phyloP scores from a whole-genome alignment of 208 protist genomes.

The Crithidia sp. region DNA sequence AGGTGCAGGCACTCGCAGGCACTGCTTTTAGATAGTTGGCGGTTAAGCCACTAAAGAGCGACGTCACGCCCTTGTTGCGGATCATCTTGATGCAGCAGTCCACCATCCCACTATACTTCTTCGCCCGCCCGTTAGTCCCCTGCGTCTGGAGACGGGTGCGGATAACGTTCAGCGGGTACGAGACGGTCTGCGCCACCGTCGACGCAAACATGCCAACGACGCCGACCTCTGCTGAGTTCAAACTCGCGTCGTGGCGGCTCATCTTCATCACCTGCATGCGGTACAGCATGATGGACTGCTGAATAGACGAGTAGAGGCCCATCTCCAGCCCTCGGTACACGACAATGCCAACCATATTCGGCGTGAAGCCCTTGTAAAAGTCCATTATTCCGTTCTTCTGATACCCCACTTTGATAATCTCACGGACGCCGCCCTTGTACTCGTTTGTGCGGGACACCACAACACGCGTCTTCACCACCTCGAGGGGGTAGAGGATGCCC shows the following conservation, averaged over 20 bases:
- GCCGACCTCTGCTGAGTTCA: conserved; percentile 75
- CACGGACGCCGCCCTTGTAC: conserved; percentile 67
- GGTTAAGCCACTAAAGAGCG: conserved; percentile 88
- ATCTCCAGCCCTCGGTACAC: conserved; percentile 90
- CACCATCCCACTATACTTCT: conserved; percentile 83
- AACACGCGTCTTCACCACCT: conserved; percentile 93
- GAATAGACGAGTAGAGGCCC: conserved; percentile 85
- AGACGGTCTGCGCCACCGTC: conserved; percentile 84
- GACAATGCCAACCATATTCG: conserved; percentile 90
- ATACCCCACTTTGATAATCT: conserved; percentile 70
- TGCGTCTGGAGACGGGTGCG: conserved; percentile 91
- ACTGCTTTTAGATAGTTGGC: conserved; percentile 92
- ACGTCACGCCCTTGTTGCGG: conserved; percentile 69
- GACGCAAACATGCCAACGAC: conserved; percentile 81
- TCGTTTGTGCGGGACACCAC: conserved; percentile 74
- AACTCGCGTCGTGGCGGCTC: conserved; percentile 67
- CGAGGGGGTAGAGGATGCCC: conserved; percentile 86
- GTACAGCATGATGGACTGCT: conserved; percentile 88
- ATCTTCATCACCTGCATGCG: conserved; percentile 67
- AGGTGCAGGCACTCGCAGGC: conserved; percentile 84
- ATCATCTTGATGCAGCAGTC: conserved; percentile 90
- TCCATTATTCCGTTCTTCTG: conserved; percentile 66
- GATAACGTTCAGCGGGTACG: conserved; percentile 92
- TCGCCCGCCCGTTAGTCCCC: conserved; percentile 77
- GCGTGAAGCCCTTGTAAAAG: conserved; percentile 84